Conservation (phyloP, 345 rosid genomes). For the Microthlaspi erraticum region DNA sequence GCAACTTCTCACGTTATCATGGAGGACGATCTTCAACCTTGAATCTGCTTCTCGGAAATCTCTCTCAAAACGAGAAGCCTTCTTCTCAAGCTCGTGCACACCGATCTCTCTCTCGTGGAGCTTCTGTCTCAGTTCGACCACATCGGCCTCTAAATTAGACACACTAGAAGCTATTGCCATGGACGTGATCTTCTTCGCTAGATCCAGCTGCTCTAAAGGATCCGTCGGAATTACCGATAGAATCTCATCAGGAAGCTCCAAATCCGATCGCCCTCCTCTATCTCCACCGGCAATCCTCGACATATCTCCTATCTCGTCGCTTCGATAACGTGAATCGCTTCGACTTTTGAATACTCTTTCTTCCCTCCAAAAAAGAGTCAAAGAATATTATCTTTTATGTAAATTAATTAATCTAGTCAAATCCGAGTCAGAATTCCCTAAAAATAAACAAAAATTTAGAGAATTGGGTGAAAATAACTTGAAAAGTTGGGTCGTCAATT, state of each 20-base stretch:
- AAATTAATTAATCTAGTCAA: no score
- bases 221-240: constrained; percentile 74
- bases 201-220: constrained; percentile 85
- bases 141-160: constrained; percentile 67
- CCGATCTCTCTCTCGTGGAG: constrained; percentile 59
- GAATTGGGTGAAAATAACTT: no score
- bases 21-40: constrained; percentile 50
- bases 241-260: constrained; percentile 65
- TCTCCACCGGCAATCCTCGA: constrained; percentile 29
- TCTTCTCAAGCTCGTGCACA: constrained; percentile 59
- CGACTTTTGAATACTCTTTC: not conserved
- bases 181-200: constrained; percentile 90
- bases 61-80: constrained; percentile 52
- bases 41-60: constrained; percentile 60
- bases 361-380: constrained; percentile 33
- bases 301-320: constrained; percentile 12
- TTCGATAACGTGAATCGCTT: not conserved
- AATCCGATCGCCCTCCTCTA: constrained; percentile 51
- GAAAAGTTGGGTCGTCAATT: no score
- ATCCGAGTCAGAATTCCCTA: no score
- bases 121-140: constrained; percentile 49
- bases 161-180: constrained; percentile 84
- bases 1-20: constrained; percentile 57
- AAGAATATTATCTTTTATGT: not conserved
- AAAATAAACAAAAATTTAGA: no score